Base-by-base conservation (phyloP, 2,329 filamentous ascomycete genomes). In the Aureobasidium sp. region DNA sequence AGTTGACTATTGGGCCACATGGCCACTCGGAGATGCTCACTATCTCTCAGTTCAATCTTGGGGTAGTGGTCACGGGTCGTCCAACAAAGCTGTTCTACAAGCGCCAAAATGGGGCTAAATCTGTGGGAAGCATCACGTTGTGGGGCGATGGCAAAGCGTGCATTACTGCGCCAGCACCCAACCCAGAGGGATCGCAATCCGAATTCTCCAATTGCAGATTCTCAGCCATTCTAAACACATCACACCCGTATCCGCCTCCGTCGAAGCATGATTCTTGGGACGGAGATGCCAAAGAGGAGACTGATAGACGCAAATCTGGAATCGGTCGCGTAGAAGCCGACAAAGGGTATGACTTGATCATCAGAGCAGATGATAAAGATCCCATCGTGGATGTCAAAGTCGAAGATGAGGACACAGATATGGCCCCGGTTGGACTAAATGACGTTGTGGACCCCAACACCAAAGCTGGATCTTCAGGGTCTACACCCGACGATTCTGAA, bases 71-170 rank as follows among this genome's bases (percentile, higher is more conserved):
- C 10, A 29, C 24, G 4, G 40, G 40, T 5, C 24, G 3, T 19
- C n/a, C 40, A 19, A 8, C 27, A 4, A 10, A 11, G 12, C 6
- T 42, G 21, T 11, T 1, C 6, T 30, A 16, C n/a, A 30, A 12
- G 14, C 14, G 6, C 12, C 6, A 19, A 6, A 14, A 34, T 14
- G 69, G 70, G 19, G 71, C 79, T 49, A 79, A 83, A 45, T 77
- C 81, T 59, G 70, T 73, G 1, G 73, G 78, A 42, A 73, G 76
- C 37, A 80, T 84, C 68, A 84, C 81, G 2, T 30, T 42, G 10
- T 42, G 40, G 40, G 40, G 40, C 11, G 19, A 30, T 6, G 40
- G 25, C 3, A 42, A 19, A 25, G 29, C 29, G 40, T 3, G 29
- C 12, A 8, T 6, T 11, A 29, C 27, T 29, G 27, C 12, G 7